phyloP scores from a whole-genome alignment of 2,329 filamentous ascomycete genomes.

The Claviceps sp. region DNA sequence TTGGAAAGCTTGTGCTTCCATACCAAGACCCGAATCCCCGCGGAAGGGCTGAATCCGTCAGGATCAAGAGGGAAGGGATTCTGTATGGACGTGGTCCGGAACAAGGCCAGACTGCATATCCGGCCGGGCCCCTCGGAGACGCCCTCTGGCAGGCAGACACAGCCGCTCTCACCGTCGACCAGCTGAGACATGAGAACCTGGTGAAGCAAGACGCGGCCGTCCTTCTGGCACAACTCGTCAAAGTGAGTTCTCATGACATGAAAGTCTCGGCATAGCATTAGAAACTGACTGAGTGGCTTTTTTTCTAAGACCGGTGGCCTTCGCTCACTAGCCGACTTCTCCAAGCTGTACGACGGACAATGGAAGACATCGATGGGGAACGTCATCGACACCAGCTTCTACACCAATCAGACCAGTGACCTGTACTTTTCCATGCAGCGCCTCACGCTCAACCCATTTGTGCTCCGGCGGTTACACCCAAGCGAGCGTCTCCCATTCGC shows the following conservation, averaged over 20 bases:
- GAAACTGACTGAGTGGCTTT: not conserved
- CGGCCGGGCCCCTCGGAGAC: slow-evolving; percentile 1
- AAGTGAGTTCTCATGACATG: not conserved
- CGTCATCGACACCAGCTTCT: slow-evolving; percentile 16
- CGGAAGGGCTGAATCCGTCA: not conserved
- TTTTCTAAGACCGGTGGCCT: slow-evolving; percentile 14
- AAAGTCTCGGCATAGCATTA: not conserved
- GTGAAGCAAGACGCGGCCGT: not conserved
- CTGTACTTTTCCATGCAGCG: slow-evolving; percentile 34
- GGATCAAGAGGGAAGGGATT: not conserved
- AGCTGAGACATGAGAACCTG: not conserved
- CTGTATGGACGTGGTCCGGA: slow-evolving; percentile 1
- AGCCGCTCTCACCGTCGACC: not conserved
- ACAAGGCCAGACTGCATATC: slow-evolving; percentile 1
- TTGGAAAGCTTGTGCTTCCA: not conserved
- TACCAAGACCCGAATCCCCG: not conserved
- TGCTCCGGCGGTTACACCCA: slow-evolving; percentile 19
- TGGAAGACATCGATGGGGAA: slow-evolving; percentile 24
- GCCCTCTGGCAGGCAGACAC: not conserved
- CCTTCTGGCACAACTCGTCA: not conserved
- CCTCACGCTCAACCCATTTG: slow-evolving; percentile 27
- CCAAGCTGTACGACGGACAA: slow-evolving; percentile 26
- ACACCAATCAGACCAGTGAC: slow-evolving; percentile 32
- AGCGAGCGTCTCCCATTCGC: slow-evolving; percentile 23
- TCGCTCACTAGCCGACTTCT: slow-evolving; percentile 23